phyloP scores from a whole-genome alignment of 148 eudicot genomes.

The Amaranthus cruentus region DNA sequence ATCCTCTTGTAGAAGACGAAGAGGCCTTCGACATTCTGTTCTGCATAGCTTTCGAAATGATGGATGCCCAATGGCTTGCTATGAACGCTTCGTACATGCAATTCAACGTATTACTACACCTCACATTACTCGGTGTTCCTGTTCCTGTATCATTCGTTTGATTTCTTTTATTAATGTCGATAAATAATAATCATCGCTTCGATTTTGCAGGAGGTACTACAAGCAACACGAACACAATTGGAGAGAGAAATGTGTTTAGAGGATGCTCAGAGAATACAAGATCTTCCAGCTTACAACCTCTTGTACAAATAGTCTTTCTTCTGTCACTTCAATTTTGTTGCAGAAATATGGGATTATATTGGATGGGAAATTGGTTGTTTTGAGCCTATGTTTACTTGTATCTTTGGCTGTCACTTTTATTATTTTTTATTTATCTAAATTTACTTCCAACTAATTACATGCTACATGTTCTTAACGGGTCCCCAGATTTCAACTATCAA shows the following conservation, averaged over 20 bases:
- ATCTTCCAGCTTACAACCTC: conserved; percentile 83
- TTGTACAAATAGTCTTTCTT: conserved; percentile 41
- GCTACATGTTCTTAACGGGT: no score
- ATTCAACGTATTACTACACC: conserved; percentile 57
- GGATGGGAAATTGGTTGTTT: no score
- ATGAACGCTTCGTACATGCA: conserved; percentile 94
- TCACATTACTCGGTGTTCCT: conserved; percentile 15
- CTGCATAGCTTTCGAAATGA: conserved; percentile 85
- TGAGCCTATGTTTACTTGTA: no score
- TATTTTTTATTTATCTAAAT: no score
- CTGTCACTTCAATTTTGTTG: not conserved
- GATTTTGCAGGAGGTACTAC: conserved; percentile 61
- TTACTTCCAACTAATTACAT: no score
- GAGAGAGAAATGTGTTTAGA: conserved; percentile 82
- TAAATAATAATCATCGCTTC: not conserved
- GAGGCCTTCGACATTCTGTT: conserved; percentile 77
- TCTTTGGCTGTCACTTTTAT: no score
- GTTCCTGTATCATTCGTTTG: not conserved
- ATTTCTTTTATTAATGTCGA: not conserved
- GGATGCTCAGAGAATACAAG: conserved; percentile 58
- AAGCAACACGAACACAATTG: conserved; percentile 67
- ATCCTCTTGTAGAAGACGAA: conserved; percentile 64
- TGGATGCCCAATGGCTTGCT: conserved; percentile 99
- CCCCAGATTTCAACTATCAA: no score
- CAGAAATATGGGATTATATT: no score